A percentile compares a stretch with the other conserved stretches of the same genome.
phyloP scores from a whole-genome alignment of 148 eudicot genomes.

The Selenicereus undatus region DNA sequence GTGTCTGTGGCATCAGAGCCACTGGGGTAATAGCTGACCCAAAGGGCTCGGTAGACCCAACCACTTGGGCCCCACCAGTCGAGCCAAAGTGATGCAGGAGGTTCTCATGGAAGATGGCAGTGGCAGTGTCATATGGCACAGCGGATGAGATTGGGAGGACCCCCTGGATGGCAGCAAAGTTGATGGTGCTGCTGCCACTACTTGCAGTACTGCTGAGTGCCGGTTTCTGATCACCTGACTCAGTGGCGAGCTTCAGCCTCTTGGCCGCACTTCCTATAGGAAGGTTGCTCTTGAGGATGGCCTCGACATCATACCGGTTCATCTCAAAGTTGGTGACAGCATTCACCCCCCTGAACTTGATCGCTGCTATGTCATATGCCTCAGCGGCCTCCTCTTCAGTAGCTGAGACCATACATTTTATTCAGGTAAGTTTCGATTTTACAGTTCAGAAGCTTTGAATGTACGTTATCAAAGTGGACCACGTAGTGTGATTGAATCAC shows the following conservation, averaged over 20 bases:
- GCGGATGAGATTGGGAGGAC: conserved; percentile 48
- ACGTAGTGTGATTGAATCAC: too few species aligned
- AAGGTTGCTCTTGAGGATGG: conserved; percentile 74
- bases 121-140: conserved; percentile 47
- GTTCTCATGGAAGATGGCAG: conserved; percentile 50
- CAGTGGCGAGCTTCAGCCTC: conserved; percentile 66
- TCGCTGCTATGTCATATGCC: conserved; percentile 93
- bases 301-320: conserved; percentile 84
- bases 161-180: conserved; percentile 42
- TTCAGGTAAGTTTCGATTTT: neutral
- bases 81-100: conserved; percentile 52
- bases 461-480: too few species aligned
- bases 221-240: conserved; percentile 47
- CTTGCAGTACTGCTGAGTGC: conserved; percentile 29
- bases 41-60: conserved; percentile 27
- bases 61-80: conserved; percentile 17
- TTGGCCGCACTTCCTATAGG: conserved; percentile 89
- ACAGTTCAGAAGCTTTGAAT: neutral
- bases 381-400: conserved; percentile 97
- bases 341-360: conserved; percentile 64
- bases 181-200: conserved; percentile 37
- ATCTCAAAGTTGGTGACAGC: conserved; percentile 96
- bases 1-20: conserved; percentile 47
- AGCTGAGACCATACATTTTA: conserved; percentile 31
- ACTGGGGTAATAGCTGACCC: conserved; percentile 25